These are phyloP conservation scores for Catenaria anguillulae DNA, from an alignment of 371 early-diverging fungal species.

Conservation along the genomic window DNA sequence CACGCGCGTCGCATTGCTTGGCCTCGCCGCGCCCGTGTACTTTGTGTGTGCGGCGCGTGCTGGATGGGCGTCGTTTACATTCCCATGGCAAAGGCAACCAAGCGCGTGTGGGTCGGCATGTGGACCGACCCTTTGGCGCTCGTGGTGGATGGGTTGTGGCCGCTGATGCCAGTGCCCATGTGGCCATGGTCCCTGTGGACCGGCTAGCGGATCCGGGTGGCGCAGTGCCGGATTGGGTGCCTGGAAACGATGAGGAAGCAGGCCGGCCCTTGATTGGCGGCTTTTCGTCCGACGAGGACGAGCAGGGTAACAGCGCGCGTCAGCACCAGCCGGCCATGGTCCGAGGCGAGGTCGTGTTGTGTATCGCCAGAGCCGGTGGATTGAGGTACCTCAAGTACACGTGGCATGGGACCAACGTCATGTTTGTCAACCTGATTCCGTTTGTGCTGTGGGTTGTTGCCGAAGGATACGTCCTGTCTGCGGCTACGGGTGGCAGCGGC, in stretches of 20 bases:
- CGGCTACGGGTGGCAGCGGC: constrained; percentile 14
- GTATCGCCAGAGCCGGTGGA: constrained; percentile 63
- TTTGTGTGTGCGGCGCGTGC: constrained; percentile 53
- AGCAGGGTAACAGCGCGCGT: no score
- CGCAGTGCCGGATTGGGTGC: no score
- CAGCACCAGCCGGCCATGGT: no score
- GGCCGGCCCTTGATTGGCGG: no score
- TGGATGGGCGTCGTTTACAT: constrained; percentile 76
- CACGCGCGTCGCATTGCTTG: neutral
- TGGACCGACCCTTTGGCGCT: constrained; percentile 21
- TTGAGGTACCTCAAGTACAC: constrained; percentile 83
- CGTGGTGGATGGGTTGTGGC: no score
- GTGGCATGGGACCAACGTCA: constrained; percentile 86
- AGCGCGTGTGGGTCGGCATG: constrained; percentile 34
- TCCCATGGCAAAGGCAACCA: constrained; percentile 84
- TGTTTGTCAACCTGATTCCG: constrained; percentile 80
- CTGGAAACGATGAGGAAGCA: no score
- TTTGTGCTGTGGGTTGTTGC: constrained; percentile 62
- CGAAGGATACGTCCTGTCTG: constrained; percentile 57
- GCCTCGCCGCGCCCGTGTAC: constrained; percentile 50
- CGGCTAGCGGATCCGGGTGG: no score
- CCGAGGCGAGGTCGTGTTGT: no score
- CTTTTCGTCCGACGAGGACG: no score
- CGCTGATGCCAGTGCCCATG: no score
- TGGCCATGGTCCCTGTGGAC: no score